These are phyloP conservation scores for Suhomyces coccinellae DNA, from an alignment of 1,139 yeast genomes.

Conservation along the genomic window DNA sequence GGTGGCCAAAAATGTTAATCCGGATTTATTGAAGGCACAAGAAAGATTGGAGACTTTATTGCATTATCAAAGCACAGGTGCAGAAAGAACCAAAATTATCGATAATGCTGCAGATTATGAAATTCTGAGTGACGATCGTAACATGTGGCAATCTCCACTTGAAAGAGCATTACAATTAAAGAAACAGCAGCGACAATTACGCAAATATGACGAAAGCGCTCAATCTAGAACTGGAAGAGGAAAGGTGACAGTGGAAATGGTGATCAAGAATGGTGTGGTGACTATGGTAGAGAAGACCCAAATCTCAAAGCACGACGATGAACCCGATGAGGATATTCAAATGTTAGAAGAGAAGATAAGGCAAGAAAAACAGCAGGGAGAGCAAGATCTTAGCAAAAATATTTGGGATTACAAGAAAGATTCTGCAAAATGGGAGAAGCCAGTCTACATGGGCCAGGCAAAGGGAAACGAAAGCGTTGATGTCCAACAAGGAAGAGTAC, in stretches of 20 bases:
- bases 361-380: conserved; percentile 20
- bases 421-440: conserved; percentile 51
- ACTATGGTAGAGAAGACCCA: conserved; percentile 45
- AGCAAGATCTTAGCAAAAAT: conserved; percentile 29
- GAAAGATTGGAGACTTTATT: conserved; percentile 69
- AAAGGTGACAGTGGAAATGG: conserved; percentile 71
- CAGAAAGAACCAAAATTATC: conserved; percentile 86
- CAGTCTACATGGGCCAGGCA: conserved; percentile 34
- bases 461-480: conserved; percentile 5
- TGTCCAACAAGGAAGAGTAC: conserved; percentile 20
- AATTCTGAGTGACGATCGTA: conserved; percentile 46
- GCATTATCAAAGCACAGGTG: conserved; percentile 81
- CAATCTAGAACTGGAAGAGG: conserved; percentile 69
- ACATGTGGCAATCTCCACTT: conserved; percentile 83
- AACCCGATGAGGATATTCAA: conserved; percentile 27
- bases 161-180: conserved; percentile 84
- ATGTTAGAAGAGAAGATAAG: conserved; percentile 29
- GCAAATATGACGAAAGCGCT: conserved; percentile 61
- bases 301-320: conserved; percentile 16
- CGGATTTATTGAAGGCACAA: conserved; percentile 67
- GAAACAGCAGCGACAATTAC: conserved; percentile 72
- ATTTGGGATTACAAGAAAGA: conserved; percentile 64
- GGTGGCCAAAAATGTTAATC: conserved; percentile 38
- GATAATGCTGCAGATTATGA: conserved; percentile 94
- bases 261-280: conserved; percentile 81